A percentile compares a stretch with the other conserved stretches of the same genome.
Conservation (phyloP, 345 rosid species). For the Corymbia maculata region DNA sequence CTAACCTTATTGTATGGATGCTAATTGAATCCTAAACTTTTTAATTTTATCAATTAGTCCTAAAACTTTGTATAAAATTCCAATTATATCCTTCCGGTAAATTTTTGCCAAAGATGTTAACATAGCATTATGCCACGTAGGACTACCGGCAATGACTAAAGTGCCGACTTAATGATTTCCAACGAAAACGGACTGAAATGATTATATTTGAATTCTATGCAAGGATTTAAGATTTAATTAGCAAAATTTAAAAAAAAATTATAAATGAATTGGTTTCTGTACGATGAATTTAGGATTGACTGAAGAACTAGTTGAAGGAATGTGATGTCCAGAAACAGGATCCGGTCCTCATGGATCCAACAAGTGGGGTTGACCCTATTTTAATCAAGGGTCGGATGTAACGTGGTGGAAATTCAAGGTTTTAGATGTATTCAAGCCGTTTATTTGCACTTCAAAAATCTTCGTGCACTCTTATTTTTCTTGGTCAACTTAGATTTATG, state of each 20-base stretch:
- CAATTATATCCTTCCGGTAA: not conserved
- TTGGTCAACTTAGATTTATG: not conserved
- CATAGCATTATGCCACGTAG: not conserved
- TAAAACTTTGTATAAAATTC: too few species aligned
- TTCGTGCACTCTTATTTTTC: not conserved
- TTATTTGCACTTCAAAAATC: not conserved
- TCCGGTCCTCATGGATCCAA: not conserved
- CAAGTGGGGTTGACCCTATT: not conserved
- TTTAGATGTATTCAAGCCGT: not conserved
- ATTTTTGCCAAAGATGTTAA: not conserved
- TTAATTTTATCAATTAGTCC: too few species aligned
- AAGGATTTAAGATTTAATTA: not conserved
- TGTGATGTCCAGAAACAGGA: not conserved
- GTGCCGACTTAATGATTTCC: rapidly evolving
- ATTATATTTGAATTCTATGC: rapidly evolving
- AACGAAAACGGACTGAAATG: not conserved
- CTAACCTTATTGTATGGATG: not conserved
- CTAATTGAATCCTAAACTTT: too few species aligned
- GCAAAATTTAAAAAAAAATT: not conserved
- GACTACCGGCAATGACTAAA: not conserved
- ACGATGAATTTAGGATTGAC: not conserved
- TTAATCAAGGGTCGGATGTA: not conserved
- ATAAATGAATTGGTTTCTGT: not conserved
- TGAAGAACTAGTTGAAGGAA: not conserved
- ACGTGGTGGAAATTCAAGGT: not conserved